phyloP scores from a whole-genome alignment of 2,329 filamentous ascomycete genomes.

The Mycosphaerella sp. region DNA sequence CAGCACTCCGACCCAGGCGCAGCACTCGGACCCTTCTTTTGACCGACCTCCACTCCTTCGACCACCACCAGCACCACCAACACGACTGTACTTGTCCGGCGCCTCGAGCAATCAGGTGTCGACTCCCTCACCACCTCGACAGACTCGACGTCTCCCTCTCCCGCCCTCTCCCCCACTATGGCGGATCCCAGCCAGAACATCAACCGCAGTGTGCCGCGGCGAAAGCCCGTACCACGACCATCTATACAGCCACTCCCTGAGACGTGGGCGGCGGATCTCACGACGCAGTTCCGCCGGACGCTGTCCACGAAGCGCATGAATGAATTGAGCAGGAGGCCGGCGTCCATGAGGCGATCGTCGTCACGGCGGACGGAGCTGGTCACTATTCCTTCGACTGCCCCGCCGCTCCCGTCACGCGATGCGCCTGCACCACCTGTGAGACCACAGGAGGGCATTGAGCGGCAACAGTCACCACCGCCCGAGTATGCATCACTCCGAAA shows the following conservation, averaged over 20 bases:
- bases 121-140: neutral
- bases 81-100: neutral
- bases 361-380: slow-evolving; percentile 46
- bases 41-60: neutral
- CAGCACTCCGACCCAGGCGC: neutral
- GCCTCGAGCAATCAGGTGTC: neutral
- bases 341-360: slow-evolving; percentile 46
- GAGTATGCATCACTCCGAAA: slow-evolving; percentile 59
- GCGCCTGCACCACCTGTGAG: slow-evolving; percentile 23
- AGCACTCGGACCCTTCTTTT: neutral
- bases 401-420: slow-evolving; percentile 15
- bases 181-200: slow-evolving; percentile 20
- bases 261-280: slow-evolving; percentile 70
- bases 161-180: neutral
- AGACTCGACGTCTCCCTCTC: neutral
- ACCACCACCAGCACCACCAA: no score
- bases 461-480: slow-evolving; percentile 42
- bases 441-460: slow-evolving; percentile 22
- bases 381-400: slow-evolving; percentile 19
- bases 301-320: slow-evolving; percentile 83
- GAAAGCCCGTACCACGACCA: slow-evolving; percentile 28
- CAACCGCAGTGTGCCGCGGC: slow-evolving; percentile 27
- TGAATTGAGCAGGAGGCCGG: slow-evolving; percentile 52
- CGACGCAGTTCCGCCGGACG: slow-evolving; percentile 77
- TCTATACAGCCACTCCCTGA: slow-evolving; percentile 40